These are phyloP conservation scores for Friedmanniomyces endolithicus DNA, from an alignment of 495 filamentous ascomycete species.

Conservation along the genomic window DNA sequence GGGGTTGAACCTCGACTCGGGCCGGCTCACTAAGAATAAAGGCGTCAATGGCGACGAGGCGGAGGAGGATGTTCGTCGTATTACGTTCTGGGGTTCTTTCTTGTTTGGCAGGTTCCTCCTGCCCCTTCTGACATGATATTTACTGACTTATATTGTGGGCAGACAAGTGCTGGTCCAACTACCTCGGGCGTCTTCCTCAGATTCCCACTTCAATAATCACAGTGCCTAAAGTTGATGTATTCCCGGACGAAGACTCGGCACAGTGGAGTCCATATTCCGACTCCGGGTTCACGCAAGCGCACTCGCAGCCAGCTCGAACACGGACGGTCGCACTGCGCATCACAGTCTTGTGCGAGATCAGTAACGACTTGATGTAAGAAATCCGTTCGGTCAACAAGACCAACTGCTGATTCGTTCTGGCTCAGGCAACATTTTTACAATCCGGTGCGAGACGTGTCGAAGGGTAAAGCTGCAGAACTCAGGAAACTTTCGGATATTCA, in stretches of 20 bases:
- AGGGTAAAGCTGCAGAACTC: slow-evolving; percentile 64
- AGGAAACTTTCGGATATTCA: slow-evolving; percentile 90
- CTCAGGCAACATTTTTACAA: slow-evolving; percentile 67
- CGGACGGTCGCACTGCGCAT: slow-evolving; percentile 74
- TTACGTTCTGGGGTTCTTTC: slow-evolving; percentile 99
- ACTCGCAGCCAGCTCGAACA: slow-evolving; percentile 70
- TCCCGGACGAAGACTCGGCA: slow-evolving; percentile 76
- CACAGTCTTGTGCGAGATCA: slow-evolving; percentile 78
- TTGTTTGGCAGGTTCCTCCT: slow-evolving; percentile 50
- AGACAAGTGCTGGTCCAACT: slow-evolving; percentile 97
- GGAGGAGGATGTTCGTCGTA: slow-evolving; percentile 75
- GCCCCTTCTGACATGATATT: too few relatives aligned
- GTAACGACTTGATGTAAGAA: slow-evolving; percentile 60
- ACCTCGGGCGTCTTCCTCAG: slow-evolving; percentile 85
- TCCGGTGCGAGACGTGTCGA: slow-evolving; percentile 48
- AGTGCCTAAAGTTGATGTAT: slow-evolving; percentile 80
- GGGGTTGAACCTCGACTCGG: slow-evolving; percentile 78
- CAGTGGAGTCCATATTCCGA: slow-evolving; percentile 86
- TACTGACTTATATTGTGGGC: too few relatives aligned
- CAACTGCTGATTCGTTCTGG: not conserved
- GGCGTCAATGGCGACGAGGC: slow-evolving; percentile 56
- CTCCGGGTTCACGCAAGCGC: slow-evolving; percentile 52
- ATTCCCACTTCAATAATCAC: slow-evolving; percentile 63
- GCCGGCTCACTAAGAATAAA: slow-evolving; percentile 41
- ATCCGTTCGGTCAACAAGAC: not conserved